Conservation (phyloP, 345 rosid genomes). For the Populus ilicifolia region DNA sequence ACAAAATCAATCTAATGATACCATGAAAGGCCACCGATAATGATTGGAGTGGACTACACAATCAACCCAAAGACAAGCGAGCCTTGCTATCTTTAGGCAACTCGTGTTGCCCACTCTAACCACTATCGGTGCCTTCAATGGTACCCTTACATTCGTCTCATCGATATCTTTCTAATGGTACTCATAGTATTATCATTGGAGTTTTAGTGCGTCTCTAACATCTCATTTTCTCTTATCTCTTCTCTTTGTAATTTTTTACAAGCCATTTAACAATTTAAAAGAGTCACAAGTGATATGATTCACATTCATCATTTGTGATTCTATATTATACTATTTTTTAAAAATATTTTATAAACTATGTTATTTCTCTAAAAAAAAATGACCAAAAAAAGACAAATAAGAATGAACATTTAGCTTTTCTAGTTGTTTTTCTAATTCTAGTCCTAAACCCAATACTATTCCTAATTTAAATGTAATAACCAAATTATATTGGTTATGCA, state of each 20-base stretch:
- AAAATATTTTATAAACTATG: no score
- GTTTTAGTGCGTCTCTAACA: accelerated
- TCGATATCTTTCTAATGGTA: no score
- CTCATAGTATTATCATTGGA: accelerated
- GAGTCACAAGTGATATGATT: no score
- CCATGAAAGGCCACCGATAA: accelerated
- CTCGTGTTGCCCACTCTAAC: accelerated
- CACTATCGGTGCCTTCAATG: neutral
- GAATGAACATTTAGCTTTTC: no score
- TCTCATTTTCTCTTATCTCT: neutral
- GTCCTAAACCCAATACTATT: no score
- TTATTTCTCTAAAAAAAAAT: no score
- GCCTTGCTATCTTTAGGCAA: accelerated
- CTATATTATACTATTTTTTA: no score
- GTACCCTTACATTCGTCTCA: accelerated
- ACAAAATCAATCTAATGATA: accelerated
- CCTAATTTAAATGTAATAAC: no score
- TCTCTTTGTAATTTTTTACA: neutral
- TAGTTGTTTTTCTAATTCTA: no score
- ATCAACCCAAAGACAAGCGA: accelerated
- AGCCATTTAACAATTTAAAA: neutral
- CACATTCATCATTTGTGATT: no score
- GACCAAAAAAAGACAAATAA: no score
- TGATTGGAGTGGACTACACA: accelerated
- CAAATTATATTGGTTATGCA: no score